Base-by-base conservation (phyloP, 805 yeast genomes). In the Metschnikowia sp. region DNA sequence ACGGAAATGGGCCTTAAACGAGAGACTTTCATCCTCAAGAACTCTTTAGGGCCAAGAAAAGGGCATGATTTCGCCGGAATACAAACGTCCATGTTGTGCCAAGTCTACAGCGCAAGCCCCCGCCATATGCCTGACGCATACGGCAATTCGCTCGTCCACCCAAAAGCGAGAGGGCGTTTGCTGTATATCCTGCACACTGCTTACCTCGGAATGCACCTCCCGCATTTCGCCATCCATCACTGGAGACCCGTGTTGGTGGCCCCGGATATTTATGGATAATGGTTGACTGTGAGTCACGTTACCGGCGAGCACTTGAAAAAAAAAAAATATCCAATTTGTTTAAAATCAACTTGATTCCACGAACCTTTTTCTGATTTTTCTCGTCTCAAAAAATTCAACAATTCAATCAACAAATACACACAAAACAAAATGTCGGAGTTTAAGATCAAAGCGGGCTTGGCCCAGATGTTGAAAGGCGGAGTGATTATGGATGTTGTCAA, bases 381-480 rank as follows among this genome's bases (percentile, higher is more conserved):
- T 3, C 6, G n/a, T n/a, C n/a, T n/a, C n/a, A n/a, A n/a, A n/a
- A 18, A 10, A 34, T 5, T 7, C 26, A n/a, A 3, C 36, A 34
- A 34, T 34, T 13, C 36, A 11, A 6, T 10, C 15, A n/a, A 12
- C 9, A 11, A 26, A 10, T 10, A 36, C 12, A 18, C 7, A 9
- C 19, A 9, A 7, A 15, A 36, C 9, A 41, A 9, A 26, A 50
- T 50, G 54, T 44, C 49, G n/a, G 54, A 50, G 32, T 44, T 42
- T 33, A 70, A 81, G 60, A 75, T 84, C 47, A 86, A 87, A 66
- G 79, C 88, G 40, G 94, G 92, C 11, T 74, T 87, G 64, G 94
- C 95, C 50, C 90, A 86, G 66, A 87, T 86, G 94, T 76, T 87
- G 51, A 87, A 86, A 62, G 91, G 88, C 47, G 86, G 87, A 50